These are phyloP conservation scores for Amanita pallidorosea DNA, from an alignment of 768 basidiomycete genomes.

Conservation along the genomic window DNA sequence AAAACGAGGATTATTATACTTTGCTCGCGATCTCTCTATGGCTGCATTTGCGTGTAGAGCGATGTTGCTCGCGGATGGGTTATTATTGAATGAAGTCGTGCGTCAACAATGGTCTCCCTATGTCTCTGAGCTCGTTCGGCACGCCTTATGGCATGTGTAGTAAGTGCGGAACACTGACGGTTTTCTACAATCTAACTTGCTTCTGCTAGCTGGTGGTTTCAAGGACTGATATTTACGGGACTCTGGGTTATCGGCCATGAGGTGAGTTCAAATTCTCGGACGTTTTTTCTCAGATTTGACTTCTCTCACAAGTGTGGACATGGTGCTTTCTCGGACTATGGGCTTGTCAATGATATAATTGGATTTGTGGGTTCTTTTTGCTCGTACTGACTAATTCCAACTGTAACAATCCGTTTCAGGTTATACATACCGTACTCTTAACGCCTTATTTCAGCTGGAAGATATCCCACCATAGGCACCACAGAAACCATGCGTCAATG, in stretches of 20 bases:
- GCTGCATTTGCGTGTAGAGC: slow-evolving; percentile 30
- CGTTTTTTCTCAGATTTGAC: not conserved
- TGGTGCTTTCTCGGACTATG: slow-evolving; percentile 41
- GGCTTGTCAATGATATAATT: slow-evolving; percentile 34
- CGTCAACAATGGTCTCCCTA: slow-evolving; percentile 19
- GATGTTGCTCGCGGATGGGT: slow-evolving; percentile 33
- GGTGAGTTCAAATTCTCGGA: slow-evolving; percentile 15
- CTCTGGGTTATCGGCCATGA: slow-evolving; percentile 55
- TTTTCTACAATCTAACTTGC: not conserved
- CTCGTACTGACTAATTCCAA: not conserved
- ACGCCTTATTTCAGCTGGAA: slow-evolving; percentile 48
- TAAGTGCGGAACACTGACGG: slow-evolving; percentile 15
- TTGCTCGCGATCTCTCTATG: slow-evolving; percentile 34
- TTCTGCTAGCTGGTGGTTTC: slow-evolving; percentile 44
- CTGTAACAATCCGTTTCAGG: slow-evolving; percentile 12
- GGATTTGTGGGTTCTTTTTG: slow-evolving; percentile 33
- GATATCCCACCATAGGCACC: slow-evolving; percentile 43
- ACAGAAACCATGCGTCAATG: slow-evolving; percentile 41
- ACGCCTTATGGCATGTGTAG: slow-evolving; percentile 37
- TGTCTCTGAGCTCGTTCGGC: slow-evolving; percentile 27
- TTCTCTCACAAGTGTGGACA: slow-evolving; percentile 35
- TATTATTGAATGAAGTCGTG: slow-evolving; percentile 17
- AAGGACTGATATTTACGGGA: slow-evolving; percentile 47
- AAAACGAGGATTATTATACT: slow-evolving; percentile 25
- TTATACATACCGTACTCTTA: slow-evolving; percentile 36